Conservation (phyloP, 305 asterid species). For the Petunia hybrid region DNA sequence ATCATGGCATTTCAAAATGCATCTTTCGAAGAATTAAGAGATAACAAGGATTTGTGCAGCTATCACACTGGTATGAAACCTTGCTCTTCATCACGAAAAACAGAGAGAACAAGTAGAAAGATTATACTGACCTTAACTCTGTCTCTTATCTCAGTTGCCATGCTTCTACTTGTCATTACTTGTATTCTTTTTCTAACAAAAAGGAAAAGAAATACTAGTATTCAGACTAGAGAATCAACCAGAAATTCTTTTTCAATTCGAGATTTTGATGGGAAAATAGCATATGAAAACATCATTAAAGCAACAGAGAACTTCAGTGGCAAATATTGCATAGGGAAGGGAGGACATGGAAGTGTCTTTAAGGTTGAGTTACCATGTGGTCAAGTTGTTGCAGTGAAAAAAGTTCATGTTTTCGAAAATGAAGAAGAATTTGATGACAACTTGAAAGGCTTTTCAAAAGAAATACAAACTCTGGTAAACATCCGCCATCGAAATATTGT, state of each 20-base stretch:
- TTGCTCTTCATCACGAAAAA: constrained; percentile 29
- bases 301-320: constrained; percentile 46
- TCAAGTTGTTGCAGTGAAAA: constrained; percentile 48
- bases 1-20: constrained; percentile 42
- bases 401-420: constrained; percentile 37
- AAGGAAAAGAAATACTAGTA: background rate
- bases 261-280: constrained; percentile 47
- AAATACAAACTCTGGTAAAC: constrained; percentile 42
- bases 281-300: constrained; percentile 42
- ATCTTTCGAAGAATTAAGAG: constrained; percentile 35
- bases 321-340: constrained; percentile 41
- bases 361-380: constrained; percentile 43
- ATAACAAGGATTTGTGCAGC: constrained; percentile 48
- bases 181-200: background rate
- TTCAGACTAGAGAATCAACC: background rate
- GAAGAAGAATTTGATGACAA: constrained; percentile 2
- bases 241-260: constrained; percentile 33
- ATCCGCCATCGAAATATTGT: constrained; percentile 47
- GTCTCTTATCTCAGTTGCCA: constrained; percentile 5
- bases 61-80: constrained; percentile 40
- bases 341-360: constrained; percentile 49
- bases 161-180: constrained; percentile 11
- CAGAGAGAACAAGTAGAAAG: constrained; percentile 14
- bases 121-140: background rate
- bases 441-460: constrained; percentile 37